Base-by-base conservation (phyloP, 352 stramenopile species). In the Bremia lactucae region DNA sequence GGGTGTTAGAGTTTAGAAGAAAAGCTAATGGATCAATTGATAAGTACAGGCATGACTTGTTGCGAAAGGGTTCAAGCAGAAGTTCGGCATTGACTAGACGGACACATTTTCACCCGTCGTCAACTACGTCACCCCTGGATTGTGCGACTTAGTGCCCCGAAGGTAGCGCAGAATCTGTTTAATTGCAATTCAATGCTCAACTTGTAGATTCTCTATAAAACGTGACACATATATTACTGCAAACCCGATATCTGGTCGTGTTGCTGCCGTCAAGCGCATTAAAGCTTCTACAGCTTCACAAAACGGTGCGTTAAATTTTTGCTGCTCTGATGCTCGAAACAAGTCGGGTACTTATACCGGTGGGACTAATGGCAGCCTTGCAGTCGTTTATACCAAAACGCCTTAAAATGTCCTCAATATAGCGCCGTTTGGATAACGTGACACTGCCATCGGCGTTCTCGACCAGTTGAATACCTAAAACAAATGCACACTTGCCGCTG, bases 181-280 rank as follows among this genome's bases (percentile, higher is more conserved):
- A 31, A 49, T 22, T 26, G 26, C 42, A 42, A 29, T 28, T 36
- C 41, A 56, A 18, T 56, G 42, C 10, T 58, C 37, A 0, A 36
- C 43, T 46, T 58, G 42, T 0, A 24, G 31, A n/a, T 52, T 58
- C 18, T 49, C 24, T 38, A 58, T 49, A 43, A 52, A 58, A 14
- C 49, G 41, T 9, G 49, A 42, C 0, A 57, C 36, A 16, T 56
- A 56, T 0, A 29, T 25, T 0, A 48, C 46, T 0, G 31, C 46
- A 3, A 34, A 55, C 3, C 26, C 40, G 16, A 56, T 50, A 11
- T 50, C 40, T 20, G 48, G 48, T 6, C 28, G 49, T 28, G 47
- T n/a, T n/a, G n/a, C n/a, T n/a, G n/a, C n/a, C n/a, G n/a, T n/a
- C n/a, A n/a, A n/a, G n/a, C n/a, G n/a, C n/a, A n/a, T 45, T 6